Conservation (phyloP, 805 yeast species). For the Hanseniaspora clermontiae region DNA sequence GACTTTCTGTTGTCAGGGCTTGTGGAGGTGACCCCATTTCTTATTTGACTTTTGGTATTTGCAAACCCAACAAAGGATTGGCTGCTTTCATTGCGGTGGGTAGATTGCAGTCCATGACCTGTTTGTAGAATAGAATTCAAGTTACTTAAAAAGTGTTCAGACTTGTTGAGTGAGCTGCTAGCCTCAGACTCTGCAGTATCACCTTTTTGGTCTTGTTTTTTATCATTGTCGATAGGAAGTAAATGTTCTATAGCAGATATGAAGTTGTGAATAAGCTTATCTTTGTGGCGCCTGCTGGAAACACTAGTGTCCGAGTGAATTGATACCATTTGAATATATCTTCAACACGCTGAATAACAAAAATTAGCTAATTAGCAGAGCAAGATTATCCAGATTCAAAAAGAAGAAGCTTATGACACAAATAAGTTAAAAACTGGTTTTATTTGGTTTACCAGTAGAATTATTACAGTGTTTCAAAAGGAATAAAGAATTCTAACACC, state of each 20-base stretch:
- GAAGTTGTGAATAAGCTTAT: constrained; percentile 4
- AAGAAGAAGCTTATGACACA: no score
- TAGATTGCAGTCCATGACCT: background rate
- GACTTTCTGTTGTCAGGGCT: background rate
- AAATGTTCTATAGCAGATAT: constrained; percentile 10
- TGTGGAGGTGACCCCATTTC: background rate
- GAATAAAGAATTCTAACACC: no score
- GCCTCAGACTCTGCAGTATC: background rate
- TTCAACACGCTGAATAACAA: no score
- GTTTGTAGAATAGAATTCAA: constrained; percentile 1
- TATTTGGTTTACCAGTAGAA: no score
- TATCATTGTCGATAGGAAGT: constrained; percentile 2
- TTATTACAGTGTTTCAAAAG: no score
- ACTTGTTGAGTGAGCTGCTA: background rate
- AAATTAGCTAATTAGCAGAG: background rate
- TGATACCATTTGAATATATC: background rate
- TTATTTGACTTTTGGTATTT: background rate
- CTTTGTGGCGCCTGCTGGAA: background rate
- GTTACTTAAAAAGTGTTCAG: background rate
- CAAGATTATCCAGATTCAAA: background rate
- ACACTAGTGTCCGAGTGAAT: background rate
- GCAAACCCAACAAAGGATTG: background rate
- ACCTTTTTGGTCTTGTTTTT: background rate
- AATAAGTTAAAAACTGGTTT: no score
- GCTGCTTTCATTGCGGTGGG: background rate